phyloP scores from a whole-genome alignment of 371 early-diverging fungal genomes.

The Parasitella parasitica region DNA sequence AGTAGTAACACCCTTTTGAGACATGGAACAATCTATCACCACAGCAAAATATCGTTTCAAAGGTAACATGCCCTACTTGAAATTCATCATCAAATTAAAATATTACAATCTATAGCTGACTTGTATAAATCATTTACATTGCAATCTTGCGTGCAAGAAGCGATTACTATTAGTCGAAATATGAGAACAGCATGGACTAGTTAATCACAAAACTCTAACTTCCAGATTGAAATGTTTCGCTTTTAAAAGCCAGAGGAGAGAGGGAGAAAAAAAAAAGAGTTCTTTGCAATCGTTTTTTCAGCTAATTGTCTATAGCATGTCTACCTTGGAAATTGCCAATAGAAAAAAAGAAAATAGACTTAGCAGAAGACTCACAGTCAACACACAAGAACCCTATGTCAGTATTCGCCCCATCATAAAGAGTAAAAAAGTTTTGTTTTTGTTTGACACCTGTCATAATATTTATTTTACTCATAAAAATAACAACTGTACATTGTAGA shows the following conservation, averaged over 20 bases:
- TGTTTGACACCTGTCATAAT: not conserved
- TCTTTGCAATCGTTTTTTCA: not conserved
- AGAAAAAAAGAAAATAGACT: conserved; percentile 22
- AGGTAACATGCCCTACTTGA: not conserved
- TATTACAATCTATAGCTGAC: not conserved
- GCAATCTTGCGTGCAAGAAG: too few species aligned
- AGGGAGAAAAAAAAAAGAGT: not conserved
- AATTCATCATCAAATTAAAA: not conserved
- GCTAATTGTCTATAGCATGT: not conserved
- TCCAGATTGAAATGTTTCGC: too few species aligned
- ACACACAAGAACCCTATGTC: conserved; percentile 21
- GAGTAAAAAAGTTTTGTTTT: conserved; percentile 8
- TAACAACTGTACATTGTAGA: conserved; percentile 4
- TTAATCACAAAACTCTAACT: too few species aligned
- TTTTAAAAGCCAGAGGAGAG: too few species aligned
- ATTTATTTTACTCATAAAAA: not conserved
- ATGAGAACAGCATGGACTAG: too few species aligned
- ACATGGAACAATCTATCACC: not conserved
- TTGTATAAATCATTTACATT: not conserved
- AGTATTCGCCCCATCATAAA: conserved; percentile 27
- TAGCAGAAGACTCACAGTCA: conserved; percentile 22
- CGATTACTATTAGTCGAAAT: too few species aligned
- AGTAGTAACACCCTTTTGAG: too few species aligned
- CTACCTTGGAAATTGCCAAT: not conserved
- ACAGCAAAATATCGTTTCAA: not conserved